Percentiles rank a stretch among this genome's conserved stretches.
Conservation (phyloP, 257 asterid species). For the Cordia subcordata region DNA sequence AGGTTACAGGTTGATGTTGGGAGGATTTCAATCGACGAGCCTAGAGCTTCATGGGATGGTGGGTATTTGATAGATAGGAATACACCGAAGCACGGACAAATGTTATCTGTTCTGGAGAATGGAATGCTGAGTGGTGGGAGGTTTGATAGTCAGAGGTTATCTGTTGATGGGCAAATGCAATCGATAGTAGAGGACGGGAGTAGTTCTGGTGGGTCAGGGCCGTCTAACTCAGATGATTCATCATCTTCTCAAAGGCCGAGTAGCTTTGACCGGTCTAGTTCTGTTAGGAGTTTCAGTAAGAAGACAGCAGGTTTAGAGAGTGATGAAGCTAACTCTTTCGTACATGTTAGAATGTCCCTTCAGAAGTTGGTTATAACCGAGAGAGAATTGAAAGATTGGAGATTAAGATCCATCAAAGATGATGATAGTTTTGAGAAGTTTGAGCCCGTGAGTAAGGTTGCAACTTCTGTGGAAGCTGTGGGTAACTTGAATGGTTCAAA, state of each 20-base stretch:
- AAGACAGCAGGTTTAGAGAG: conserved; percentile 44
- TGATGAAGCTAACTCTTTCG: conserved; percentile 22
- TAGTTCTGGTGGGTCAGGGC: conserved; percentile 56
- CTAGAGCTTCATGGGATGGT: conserved; percentile 91
- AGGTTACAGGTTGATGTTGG: conserved; percentile 5
- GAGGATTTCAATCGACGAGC: conserved; percentile 68
- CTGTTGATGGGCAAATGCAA: conserved; percentile 84
- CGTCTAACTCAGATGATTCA: conserved; percentile 37
- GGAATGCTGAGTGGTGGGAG: conserved; percentile 41
- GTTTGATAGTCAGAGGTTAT: conserved; percentile 55
- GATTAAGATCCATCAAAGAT: conserved; percentile 30
- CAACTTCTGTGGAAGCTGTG: conserved; percentile 19
- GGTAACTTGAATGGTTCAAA: conserved; percentile 2
- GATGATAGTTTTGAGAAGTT: conserved; percentile 7
- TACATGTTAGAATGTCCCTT: conserved; percentile 36
- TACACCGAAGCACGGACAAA: conserved; percentile 77
- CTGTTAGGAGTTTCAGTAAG: conserved; percentile 76
- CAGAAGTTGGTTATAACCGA: conserved; percentile 81
- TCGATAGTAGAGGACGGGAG: conserved; percentile 77
- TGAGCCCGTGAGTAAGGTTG: conserved; percentile 1
- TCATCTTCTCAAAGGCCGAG: conserved; percentile 74
- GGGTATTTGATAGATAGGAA: conserved; percentile 90
- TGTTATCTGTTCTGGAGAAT: conserved; percentile 74
- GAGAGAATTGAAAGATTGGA: conserved; percentile 87
- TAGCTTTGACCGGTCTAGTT: conserved; percentile 84